These are phyloP conservation scores for Coemansia sp. DNA, from an alignment of 192 early-diverging fungal species.

Conservation along the genomic window DNA sequence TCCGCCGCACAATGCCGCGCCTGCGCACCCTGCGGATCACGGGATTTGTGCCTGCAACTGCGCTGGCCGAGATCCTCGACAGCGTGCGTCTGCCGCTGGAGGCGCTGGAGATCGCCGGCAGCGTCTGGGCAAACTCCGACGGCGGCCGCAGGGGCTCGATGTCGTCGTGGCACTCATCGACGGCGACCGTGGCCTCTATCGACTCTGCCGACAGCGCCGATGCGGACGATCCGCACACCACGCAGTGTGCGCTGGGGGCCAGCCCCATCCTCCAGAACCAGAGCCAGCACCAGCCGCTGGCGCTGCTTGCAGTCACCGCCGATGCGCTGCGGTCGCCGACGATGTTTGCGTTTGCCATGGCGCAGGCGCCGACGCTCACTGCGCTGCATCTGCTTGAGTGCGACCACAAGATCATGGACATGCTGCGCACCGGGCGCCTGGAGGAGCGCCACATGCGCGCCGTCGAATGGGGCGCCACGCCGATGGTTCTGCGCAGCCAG, in stretches of 20 bases:
- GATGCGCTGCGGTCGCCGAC: constrained; percentile 31
- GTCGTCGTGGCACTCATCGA: constrained; percentile 25
- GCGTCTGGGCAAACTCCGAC: constrained; percentile 35
- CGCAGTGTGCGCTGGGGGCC: too few species aligned
- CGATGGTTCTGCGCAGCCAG: constrained; percentile 19
- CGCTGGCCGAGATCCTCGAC: constrained; percentile 28
- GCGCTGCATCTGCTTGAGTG: constrained; percentile 28
- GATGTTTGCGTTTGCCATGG: constrained; percentile 27
- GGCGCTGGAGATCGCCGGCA: constrained; percentile 27
- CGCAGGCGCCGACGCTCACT: constrained; percentile 17
- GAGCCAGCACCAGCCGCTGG: constrained; percentile 3
- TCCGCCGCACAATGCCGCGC: constrained; percentile 30
- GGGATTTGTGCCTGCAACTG: constrained; percentile 34
- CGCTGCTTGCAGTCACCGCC: constrained; percentile 24
- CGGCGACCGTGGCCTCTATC: constrained; percentile 9
- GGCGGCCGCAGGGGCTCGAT: constrained; percentile 20
- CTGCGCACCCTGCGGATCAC: constrained; percentile 33
- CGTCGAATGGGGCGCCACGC: constrained; percentile 15
- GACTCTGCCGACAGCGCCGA: too few species aligned
- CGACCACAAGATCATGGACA: constrained; percentile 10
- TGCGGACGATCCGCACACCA: too few species aligned
- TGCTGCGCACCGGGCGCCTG: constrained; percentile 17
- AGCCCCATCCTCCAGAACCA: background rate
- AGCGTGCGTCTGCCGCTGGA: constrained; percentile 13
- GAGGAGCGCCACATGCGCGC: constrained; percentile 22